A percentile compares a stretch with the other conserved stretches of the same genome.
phyloP scores from a whole-genome alignment of 257 asterid genomes.

The Solanum tarapatanum region DNA sequence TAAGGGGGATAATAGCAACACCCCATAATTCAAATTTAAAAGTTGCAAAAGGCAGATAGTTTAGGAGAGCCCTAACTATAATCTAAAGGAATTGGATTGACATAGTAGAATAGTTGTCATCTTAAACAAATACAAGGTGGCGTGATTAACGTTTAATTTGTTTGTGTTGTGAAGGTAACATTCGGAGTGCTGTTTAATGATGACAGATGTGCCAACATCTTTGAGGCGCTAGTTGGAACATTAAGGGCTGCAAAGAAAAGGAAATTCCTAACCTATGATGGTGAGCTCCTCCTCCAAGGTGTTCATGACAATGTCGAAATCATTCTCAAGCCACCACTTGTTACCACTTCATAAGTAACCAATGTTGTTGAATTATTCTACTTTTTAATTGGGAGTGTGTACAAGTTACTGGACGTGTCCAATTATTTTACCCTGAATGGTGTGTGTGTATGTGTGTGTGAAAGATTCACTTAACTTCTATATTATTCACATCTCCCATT shows the following conservation, averaged over 20 bases:
- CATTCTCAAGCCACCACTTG: conserved; percentile 42
- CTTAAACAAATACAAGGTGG: background rate
- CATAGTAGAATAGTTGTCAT: background rate
- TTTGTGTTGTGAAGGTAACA: conserved; percentile 56
- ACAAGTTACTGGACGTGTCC: background rate
- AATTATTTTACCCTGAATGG: background rate
- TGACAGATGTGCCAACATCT: conserved; percentile 89
- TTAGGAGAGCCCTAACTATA: background rate
- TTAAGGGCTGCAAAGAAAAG: conserved; percentile 92
- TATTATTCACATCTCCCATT: background rate
- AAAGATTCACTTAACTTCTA: background rate
- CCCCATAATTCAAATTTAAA: background rate
- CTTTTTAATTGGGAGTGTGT: background rate
- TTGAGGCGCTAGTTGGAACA: conserved; percentile 96
- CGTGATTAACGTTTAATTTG: background rate
- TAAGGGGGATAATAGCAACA: background rate
- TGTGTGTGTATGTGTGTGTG: background rate
- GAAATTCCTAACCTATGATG: conserved; percentile 68
- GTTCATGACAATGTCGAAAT: conserved; percentile 92
- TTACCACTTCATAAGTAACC: conserved; percentile 2
- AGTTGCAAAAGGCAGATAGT: background rate
- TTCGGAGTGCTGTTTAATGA: conserved; percentile 82
- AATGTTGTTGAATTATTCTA: background rate
- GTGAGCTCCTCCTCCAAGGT: conserved; percentile 88
- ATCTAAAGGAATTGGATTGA: background rate